These are phyloP conservation scores for Crepidotus variabilis DNA, from an alignment of 768 basidiomycete species.

Conservation along the genomic window DNA sequence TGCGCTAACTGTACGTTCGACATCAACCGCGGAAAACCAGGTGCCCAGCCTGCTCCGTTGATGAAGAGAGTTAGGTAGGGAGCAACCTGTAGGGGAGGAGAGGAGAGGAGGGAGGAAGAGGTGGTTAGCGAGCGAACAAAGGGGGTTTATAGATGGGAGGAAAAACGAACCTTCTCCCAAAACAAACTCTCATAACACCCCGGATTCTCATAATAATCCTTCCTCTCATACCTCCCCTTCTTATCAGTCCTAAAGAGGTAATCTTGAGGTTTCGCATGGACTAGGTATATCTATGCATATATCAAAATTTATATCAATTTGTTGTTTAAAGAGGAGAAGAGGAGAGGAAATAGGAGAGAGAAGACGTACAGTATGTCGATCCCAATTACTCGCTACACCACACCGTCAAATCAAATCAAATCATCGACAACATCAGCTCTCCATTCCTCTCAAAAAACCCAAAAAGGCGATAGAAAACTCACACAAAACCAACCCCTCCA, in stretches of 20 bases:
- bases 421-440: background rate
- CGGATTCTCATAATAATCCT: constrained; percentile 74
- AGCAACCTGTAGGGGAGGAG: constrained; percentile 50
- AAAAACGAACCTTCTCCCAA: constrained; percentile 48
- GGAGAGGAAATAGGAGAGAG: background rate
- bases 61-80: constrained; percentile 83
- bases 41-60: constrained; percentile 85
- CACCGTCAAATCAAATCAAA: background rate
- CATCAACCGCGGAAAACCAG: constrained; percentile 76
- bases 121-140: background rate
- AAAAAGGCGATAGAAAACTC: background rate
- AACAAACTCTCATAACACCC: constrained; percentile 65
- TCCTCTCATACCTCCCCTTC: constrained; percentile 50
- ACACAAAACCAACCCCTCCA: constrained; percentile 51
- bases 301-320: no score
- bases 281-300: constrained; percentile 63
- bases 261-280: constrained; percentile 64
- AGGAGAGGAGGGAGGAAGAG: background rate
- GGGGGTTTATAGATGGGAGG: background rate
- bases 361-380: constrained; percentile 56
- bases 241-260: constrained; percentile 63
- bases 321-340: no score
- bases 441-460: background rate
- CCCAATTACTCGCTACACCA: constrained; percentile 26
- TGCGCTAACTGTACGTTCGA: constrained; percentile 55